Evolutionary conservation across 1,284 basidiomycete genomes (phyloP).

Genomic region (Trichosporon sp.): DNA sequence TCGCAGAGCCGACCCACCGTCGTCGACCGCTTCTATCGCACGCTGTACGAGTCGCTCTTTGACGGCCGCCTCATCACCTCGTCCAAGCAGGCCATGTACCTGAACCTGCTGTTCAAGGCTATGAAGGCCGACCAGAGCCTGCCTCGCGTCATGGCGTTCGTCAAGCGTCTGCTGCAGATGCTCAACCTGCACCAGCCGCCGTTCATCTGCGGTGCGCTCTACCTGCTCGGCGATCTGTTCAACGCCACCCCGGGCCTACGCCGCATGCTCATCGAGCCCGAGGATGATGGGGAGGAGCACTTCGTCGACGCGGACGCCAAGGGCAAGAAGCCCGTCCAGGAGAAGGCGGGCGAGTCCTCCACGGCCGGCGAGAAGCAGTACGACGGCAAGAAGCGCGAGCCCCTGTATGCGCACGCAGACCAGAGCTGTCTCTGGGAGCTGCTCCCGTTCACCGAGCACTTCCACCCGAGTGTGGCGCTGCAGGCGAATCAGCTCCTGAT

Average conservation of each 20-base stretch:
- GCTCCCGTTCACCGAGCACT: slow-evolving; percentile 79
- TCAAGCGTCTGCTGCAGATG: slow-evolving; percentile 85
- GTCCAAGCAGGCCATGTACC: slow-evolving; percentile 95
- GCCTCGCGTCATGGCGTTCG: slow-evolving; percentile 73
- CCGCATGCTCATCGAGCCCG: slow-evolving; percentile 64
- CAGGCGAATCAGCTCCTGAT: slow-evolving; percentile 80
- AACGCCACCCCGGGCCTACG: slow-evolving; percentile 71
- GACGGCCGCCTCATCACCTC: slow-evolving; percentile 80
- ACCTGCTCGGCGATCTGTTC: slow-evolving; percentile 70
- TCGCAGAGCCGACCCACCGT: slow-evolving; percentile 61
- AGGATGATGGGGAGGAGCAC: slow-evolving; percentile 61
- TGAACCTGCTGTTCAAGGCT: slow-evolving; percentile 92
- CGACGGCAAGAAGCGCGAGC: slow-evolving; percentile 88
- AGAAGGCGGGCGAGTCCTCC: slow-evolving; percentile 26
- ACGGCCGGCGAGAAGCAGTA: slow-evolving; percentile 58
- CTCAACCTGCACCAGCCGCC: slow-evolving; percentile 76
- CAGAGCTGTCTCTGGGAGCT: slow-evolving; percentile 86
- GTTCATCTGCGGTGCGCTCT: slow-evolving; percentile 86
- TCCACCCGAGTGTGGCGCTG: slow-evolving; percentile 86
- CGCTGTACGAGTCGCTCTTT: slow-evolving; percentile 84
- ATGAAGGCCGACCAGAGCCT: slow-evolving; percentile 74
- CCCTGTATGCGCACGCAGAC: slow-evolving; percentile 81
- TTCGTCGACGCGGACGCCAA: slow-evolving; percentile 58
- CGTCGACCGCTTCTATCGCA: slow-evolving; percentile 84
- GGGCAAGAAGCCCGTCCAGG: slow-evolving; percentile 18